A percentile compares a stretch with the other conserved stretches of the same genome.
These are phyloP conservation scores for Rhizopogon vinicolor DNA, from an alignment of 768 basidiomycete species.

Conservation along the genomic window DNA sequence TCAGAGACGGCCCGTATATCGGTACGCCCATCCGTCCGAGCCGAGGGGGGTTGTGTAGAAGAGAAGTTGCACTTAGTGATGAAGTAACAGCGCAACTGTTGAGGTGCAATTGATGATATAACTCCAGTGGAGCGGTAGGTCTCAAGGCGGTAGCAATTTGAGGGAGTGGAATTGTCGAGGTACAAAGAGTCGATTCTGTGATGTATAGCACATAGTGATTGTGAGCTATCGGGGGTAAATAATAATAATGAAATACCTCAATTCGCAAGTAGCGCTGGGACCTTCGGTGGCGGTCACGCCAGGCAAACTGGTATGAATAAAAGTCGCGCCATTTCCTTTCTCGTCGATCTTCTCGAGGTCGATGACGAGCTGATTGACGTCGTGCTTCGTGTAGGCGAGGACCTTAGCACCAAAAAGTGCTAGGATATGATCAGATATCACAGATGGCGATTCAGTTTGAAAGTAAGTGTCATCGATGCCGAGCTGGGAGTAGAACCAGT, in stretches of 20 bases:
- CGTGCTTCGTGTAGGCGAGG: slow-evolving; percentile 90
- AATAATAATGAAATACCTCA: slow-evolving; percentile 44
- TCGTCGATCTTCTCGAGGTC: slow-evolving; percentile 92
- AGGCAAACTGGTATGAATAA: slow-evolving; percentile 88
- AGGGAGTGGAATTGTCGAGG: slow-evolving; percentile 76
- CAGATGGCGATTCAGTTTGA: slow-evolving; percentile 58
- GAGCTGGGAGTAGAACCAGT: slow-evolving; percentile 92
- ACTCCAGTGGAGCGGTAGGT: slow-evolving; percentile 91
- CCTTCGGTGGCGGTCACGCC: slow-evolving; percentile 80
- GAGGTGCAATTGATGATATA: slow-evolving; percentile 79
- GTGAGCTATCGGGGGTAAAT: not conserved
- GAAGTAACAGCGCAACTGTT: slow-evolving; percentile 97
- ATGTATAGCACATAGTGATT: slow-evolving; percentile 1
- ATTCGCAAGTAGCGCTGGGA: slow-evolving; percentile 85
- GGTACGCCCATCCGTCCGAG: slow-evolving; percentile 53
- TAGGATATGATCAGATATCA: slow-evolving; percentile 85
- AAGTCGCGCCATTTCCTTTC: slow-evolving; percentile 81
- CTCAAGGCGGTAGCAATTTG: slow-evolving; percentile 86
- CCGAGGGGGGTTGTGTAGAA: slow-evolving; percentile 33
- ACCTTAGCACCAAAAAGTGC: slow-evolving; percentile 96
- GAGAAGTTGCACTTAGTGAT: slow-evolving; percentile 86
- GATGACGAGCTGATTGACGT: slow-evolving; percentile 84
- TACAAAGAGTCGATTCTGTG: slow-evolving; percentile 85
- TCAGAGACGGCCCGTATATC: slow-evolving; percentile 90
- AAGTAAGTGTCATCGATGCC: slow-evolving; percentile 94